Conservation (phyloP, 1,284 basidiomycete genomes). For the Neolentinus lepideus region DNA sequence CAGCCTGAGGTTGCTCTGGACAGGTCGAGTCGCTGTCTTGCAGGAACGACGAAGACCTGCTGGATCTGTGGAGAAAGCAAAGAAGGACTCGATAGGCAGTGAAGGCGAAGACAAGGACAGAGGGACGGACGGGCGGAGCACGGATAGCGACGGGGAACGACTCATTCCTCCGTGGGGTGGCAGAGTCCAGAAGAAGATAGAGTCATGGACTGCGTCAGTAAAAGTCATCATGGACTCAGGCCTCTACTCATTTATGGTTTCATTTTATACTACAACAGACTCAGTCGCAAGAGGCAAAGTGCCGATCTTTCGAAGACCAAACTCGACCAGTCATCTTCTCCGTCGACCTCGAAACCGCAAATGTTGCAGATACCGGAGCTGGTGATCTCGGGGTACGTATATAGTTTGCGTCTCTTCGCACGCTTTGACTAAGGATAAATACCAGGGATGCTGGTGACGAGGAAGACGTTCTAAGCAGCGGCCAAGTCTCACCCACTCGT, state of each 20-base stretch:
- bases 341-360: slow-evolving; percentile 8
- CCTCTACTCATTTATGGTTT: not conserved
- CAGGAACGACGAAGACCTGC: slow-evolving; percentile 11
- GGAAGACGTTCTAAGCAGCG: slow-evolving; percentile 62
- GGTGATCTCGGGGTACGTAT: slow-evolving; percentile 25
- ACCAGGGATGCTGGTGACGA: slow-evolving; percentile 28
- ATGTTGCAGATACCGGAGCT: slow-evolving; percentile 24
- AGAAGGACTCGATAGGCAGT: slow-evolving; percentile 25
- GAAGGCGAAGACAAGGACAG: slow-evolving; percentile 28
- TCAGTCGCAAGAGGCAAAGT: slow-evolving; percentile 30
- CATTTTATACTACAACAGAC: slow-evolving; percentile 11
- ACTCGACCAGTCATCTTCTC: slow-evolving; percentile 11
- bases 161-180: slow-evolving; percentile 47
- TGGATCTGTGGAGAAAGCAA: slow-evolving; percentile 19
- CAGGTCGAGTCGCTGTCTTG: slow-evolving; percentile 23
- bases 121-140: slow-evolving; percentile 25
- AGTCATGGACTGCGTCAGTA: slow-evolving; percentile 61
- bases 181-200: slow-evolving; percentile 60
- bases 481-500: slow-evolving; percentile 66
- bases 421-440: not conserved
- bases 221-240: not conserved
- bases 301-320: slow-evolving; percentile 23
- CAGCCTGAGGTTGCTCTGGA: slow-evolving; percentile 33
- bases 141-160: slow-evolving; percentile 28
- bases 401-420: not conserved